Base-by-base conservation (phyloP, 1,284 basidiomycete species). In the Nidula niveotomentosa region DNA sequence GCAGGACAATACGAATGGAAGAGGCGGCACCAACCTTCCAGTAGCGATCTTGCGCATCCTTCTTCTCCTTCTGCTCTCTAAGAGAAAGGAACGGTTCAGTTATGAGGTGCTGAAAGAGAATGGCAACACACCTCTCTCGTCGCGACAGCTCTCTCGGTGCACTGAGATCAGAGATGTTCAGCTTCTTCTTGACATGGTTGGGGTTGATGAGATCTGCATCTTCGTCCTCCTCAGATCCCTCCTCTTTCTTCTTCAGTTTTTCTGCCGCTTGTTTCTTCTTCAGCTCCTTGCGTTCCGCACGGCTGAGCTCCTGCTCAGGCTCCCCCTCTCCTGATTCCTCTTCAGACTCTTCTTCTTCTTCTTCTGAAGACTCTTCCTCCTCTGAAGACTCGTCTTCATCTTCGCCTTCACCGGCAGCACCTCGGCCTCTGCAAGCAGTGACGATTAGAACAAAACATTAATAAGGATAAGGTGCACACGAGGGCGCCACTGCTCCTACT, bases 21-120 rank as follows among this genome's bases (percentile, higher is more conserved):
- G 49, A 15, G 18, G 18, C 23, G 45, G 13, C 59, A 30, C 75
- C 36, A 54, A 84, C 90, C 85, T 94, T 88, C 91, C 89, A 84
- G 70, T 94, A 95, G 36, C 81, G 77, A 44, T 94, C 92, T 64
- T 90, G 83, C 0, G 93, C 92, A 6, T 93, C 92, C 66, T 91
- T 84, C 76, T 93, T 94, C 71, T 95, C 93, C 65, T 93, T 93
- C 63, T 85, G 85, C 66, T 96, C 94, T 60, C 94, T 95, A 61
- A 23, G 53, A 39, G 49, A 56, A 36, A 48, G 36, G 13, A 48
- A 51, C 18, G 52, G 34, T 39, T 44, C 23, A 55, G 65, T 23
- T 48, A 34, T 36, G 34, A 34, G 50, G 43, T 36, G 17, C 8
- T 37, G 41, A 48, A 55, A 37, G 30, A 53, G n/a, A n/a, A 51